phyloP scores from a whole-genome alignment of 805 yeast species.

The Saturnispora saitoi region DNA sequence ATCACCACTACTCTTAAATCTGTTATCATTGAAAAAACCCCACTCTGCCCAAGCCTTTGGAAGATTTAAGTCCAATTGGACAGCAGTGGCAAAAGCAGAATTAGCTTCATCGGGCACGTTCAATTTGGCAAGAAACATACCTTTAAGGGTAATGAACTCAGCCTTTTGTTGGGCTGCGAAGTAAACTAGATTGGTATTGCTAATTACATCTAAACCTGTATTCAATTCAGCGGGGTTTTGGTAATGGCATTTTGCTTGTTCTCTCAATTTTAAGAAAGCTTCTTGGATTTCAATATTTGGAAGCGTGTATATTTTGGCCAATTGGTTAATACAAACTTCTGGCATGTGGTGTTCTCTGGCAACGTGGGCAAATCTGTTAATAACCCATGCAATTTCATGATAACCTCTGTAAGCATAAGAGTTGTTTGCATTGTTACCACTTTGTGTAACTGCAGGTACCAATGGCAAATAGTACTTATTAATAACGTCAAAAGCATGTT shows the following conservation, averaged over 20 bases:
- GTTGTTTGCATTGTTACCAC: conserved; percentile 62
- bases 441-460: conserved; percentile 75
- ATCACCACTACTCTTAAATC: conserved; percentile 75
- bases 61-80: conserved; percentile 84
- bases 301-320: conserved; percentile 86
- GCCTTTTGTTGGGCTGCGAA: conserved; percentile 98
- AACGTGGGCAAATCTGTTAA: conserved; percentile 95
- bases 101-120: conserved; percentile 92
- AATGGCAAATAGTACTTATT: conserved; percentile 91
- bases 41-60: conserved; percentile 99
- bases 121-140: conserved; percentile 91
- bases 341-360: conserved; percentile 96
- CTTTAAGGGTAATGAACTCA: conserved; percentile 93
- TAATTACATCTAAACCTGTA: conserved; percentile 93
- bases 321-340: conserved; percentile 88
- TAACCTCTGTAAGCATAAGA: conserved; percentile 96
- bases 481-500: conserved; percentile 94
- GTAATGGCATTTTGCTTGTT: conserved; percentile 96
- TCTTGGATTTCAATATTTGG: conserved; percentile 98
- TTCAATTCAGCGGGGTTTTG: conserved; percentile 84
- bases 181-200: conserved; percentile 91
- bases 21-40: conserved; percentile 90
- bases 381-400: conserved; percentile 99
- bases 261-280: conserved; percentile 89
- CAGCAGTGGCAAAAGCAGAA: conserved; percentile 96